Conservation (phyloP, 768 basidiomycete genomes). For the Dentipellis fragilis region DNA sequence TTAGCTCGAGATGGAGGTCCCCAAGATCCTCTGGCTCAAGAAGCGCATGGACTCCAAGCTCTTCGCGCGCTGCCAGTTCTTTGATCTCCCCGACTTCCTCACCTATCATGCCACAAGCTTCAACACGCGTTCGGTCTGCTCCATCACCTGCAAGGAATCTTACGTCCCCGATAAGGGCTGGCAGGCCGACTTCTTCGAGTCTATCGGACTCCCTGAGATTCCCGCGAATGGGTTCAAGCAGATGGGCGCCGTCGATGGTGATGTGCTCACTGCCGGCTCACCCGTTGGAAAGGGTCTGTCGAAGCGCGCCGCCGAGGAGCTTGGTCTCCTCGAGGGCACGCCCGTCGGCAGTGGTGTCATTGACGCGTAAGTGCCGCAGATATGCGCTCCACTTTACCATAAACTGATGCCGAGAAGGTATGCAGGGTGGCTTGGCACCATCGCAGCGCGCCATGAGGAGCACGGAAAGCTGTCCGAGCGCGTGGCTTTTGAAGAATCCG, state of each 20-base stretch:
- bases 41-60: slow-evolving; percentile 63
- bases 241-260: slow-evolving; percentile 54
- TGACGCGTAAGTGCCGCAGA: slow-evolving; percentile 61
- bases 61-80: slow-evolving; percentile 75
- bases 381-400: background rate
- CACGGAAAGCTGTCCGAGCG: slow-evolving; percentile 39
- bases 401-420: slow-evolving; percentile 35
- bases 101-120: slow-evolving; percentile 82
- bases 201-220: slow-evolving; percentile 72
- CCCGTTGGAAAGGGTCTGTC: slow-evolving; percentile 82
- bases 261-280: slow-evolving; percentile 71
- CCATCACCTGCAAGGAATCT: slow-evolving; percentile 92
- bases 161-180: slow-evolving; percentile 84
- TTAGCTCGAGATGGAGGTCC: slow-evolving; percentile 96
- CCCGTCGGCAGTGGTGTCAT: slow-evolving; percentile 92
- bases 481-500: slow-evolving; percentile 66
- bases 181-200: slow-evolving; percentile 78
- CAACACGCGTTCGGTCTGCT: slow-evolving; percentile 78
- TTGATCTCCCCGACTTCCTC: slow-evolving; percentile 91
- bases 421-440: slow-evolving; percentile 95
- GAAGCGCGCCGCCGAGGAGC: slow-evolving; percentile 67
- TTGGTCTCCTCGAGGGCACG: slow-evolving; percentile 79
- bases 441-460: slow-evolving; percentile 62
- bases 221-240: slow-evolving; percentile 61
- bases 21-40: slow-evolving; percentile 96